Percentiles rank a stretch among this genome's conserved stretches.
Conservation (phyloP, 345 rosid genomes). For the Gossypium ekmanianum region DNA sequence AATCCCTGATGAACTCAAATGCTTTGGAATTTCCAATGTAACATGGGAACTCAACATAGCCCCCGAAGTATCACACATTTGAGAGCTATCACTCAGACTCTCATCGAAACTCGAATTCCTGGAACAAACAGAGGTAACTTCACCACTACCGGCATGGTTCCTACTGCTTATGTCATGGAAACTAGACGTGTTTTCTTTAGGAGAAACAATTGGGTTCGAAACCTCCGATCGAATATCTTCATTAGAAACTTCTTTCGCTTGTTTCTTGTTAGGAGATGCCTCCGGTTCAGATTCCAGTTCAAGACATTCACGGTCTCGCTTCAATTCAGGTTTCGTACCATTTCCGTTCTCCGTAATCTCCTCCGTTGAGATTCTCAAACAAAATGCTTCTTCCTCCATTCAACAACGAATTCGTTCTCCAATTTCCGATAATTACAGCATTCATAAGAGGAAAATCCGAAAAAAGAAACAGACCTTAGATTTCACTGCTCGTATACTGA, state of each 20-base stretch:
- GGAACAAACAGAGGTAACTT: slow-evolving; percentile 38
- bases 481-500: slow-evolving; percentile 6
- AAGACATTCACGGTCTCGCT: slow-evolving; percentile 35
- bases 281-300: slow-evolving; percentile 33
- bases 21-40: slow-evolving; percentile 81
- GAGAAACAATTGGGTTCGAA: slow-evolving; percentile 63
- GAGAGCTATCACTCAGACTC: slow-evolving; percentile 41
- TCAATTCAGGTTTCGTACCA: slow-evolving; percentile 38
- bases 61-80: slow-evolving; percentile 25
- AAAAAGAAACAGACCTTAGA: slow-evolving; percentile 15
- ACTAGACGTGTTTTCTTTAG: slow-evolving; percentile 41
- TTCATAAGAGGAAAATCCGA: slow-evolving; percentile 20
- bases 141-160: slow-evolving; percentile 33
- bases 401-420: slow-evolving; percentile 8
- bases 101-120: slow-evolving; percentile 47
- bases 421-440: slow-evolving; percentile 20
- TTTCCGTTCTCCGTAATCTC: slow-evolving; percentile 25
- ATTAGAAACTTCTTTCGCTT: slow-evolving; percentile 57
- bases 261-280: slow-evolving; percentile 48
- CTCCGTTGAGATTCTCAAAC: slow-evolving; percentile 34
- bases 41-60: slow-evolving; percentile 49
- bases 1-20: slow-evolving; percentile 74
- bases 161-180: slow-evolving; percentile 42
- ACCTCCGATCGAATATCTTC: slow-evolving; percentile 86
- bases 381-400: slow-evolving; percentile 61